Base-by-base conservation (phyloP, 1,284 basidiomycete species). In the Apiotrichum akiyoshidainum region DNA sequence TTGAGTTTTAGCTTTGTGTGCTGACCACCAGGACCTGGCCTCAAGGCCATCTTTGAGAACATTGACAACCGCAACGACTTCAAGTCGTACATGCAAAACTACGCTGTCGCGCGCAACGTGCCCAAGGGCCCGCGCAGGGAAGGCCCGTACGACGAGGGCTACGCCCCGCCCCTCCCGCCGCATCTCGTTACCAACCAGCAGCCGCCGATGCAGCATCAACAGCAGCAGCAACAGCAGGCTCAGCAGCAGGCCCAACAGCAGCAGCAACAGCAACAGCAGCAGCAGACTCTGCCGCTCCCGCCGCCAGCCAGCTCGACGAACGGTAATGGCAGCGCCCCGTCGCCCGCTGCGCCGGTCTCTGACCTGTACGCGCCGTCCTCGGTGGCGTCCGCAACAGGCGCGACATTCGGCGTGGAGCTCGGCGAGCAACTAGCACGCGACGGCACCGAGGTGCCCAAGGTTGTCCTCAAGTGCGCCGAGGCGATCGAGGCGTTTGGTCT, bases 1-100 rank as follows among this genome's bases (percentile, higher is more conserved):
- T 33, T 6, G 16, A 21, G 14, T 8, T n/a, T 40, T 19, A 31
- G n/a, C 21, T 11, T 33, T 19, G 21, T 7, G 22, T 21, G 42
- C 52, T 56, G 48, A 58, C 52, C 13, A 52, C 46, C 45, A 54
- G 60, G 71, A 5, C 80, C 84, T 11, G 94, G 95, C 3, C 80
- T 99, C 48, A 96, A 95, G 73, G 81, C 86, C 0, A 85, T 91
- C 9, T 88, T 90, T 57, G 93, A 98, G 73, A 83, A 84, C 11
- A 96, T 99, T 67, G 95, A 99, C 79, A 94, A 94, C 70, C 85
- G 92, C 31, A 82, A 86, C 44, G 96, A 99, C 78, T 99, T 99
- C 80, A 95, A 90, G 79, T 85, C 84, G 21, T 99, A 89, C 76
- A 96, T 99, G 93, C 90, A 96, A 73, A 92, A 96, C 72, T 99